Evolutionary conservation across 140 eudicot species (phyloP).

Genomic region (Cichorium intybus): DNA sequence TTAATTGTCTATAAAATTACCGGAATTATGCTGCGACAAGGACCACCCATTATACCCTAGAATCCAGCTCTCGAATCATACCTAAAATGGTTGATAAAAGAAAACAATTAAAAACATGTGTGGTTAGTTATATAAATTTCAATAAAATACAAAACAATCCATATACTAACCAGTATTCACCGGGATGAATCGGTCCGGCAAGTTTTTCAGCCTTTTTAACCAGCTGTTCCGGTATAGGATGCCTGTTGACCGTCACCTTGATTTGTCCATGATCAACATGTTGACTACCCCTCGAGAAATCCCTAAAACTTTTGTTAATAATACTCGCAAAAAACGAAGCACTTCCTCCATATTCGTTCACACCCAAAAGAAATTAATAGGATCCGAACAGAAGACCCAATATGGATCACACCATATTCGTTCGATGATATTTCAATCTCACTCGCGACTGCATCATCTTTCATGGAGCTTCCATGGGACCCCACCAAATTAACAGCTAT

Average conservation of each 20-base stretch:
- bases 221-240: conserved; percentile 68
- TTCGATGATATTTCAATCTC: conserved; percentile 75
- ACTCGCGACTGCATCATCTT: conserved; percentile 68
- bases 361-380: no score
- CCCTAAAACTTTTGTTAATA: conserved; percentile 63
- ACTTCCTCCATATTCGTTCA: conserved; percentile 43
- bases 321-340: conserved; percentile 53
- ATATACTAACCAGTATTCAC: conserved; percentile 79
- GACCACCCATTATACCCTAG: conserved; percentile 94
- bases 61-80: conserved; percentile 92
- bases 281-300: conserved; percentile 45
- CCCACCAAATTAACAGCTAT: conserved; percentile 34
- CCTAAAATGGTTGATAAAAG: conserved; percentile 54
- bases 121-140: not conserved
- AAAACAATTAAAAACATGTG: not conserved
- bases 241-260: conserved; percentile 75
- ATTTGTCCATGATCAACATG: conserved; percentile 41
- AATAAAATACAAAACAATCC: not conserved
- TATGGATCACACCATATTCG: conserved; percentile 66
- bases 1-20: conserved; percentile 37
- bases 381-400: conserved; percentile 58
- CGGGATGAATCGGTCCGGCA: conserved; percentile 83
- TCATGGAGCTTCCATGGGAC: conserved; percentile 44
- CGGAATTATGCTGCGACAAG: conserved; percentile 94
- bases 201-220: conserved; percentile 81